phyloP scores from a whole-genome alignment of 306 rosid species.

The Cotoneaster glaucophyllus region DNA sequence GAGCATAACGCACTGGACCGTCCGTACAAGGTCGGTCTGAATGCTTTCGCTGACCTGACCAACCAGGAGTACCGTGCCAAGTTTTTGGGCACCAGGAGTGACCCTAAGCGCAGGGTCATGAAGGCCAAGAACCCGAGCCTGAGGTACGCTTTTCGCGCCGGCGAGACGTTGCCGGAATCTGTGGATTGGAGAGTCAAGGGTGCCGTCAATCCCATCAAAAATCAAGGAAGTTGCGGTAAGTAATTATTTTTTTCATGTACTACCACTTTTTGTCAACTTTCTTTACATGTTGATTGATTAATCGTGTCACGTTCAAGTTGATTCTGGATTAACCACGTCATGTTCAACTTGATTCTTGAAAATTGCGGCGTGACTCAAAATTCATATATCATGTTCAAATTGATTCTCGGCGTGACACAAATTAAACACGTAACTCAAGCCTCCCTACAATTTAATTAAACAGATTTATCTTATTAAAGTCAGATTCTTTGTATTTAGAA shows the following conservation, averaged over 20 bases:
- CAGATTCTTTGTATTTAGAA: neutral
- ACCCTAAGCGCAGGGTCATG: slow-evolving; percentile 45
- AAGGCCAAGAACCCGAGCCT: slow-evolving; percentile 45
- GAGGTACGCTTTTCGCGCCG: slow-evolving; percentile 38
- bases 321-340: neutral
- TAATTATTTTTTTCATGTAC: neutral
- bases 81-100: slow-evolving; percentile 47
- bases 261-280: neutral
- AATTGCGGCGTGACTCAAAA: no score
- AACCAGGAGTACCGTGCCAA: slow-evolving; percentile 63
- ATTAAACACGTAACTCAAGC: neutral
- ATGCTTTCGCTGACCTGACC: slow-evolving; percentile 69
- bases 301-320: neutral
- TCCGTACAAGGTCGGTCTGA: slow-evolving; percentile 67
- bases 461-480: neutral
- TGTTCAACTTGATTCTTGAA: neutral
- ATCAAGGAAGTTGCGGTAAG: slow-evolving; percentile 86
- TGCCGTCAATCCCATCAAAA: slow-evolving; percentile 59
- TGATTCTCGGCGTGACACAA: neutral
- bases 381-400: no score
- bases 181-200: slow-evolving; percentile 85
- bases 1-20: slow-evolving; percentile 55
- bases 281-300: neutral
- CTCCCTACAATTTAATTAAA: neutral
- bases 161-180: slow-evolving; percentile 46